Percentiles rank a stretch among this genome's conserved stretches.
Evolutionary conservation across 2,329 filamentous ascomycete species (phyloP).

Genomic region (Magnaporthiopsis rhizophila): DNA sequence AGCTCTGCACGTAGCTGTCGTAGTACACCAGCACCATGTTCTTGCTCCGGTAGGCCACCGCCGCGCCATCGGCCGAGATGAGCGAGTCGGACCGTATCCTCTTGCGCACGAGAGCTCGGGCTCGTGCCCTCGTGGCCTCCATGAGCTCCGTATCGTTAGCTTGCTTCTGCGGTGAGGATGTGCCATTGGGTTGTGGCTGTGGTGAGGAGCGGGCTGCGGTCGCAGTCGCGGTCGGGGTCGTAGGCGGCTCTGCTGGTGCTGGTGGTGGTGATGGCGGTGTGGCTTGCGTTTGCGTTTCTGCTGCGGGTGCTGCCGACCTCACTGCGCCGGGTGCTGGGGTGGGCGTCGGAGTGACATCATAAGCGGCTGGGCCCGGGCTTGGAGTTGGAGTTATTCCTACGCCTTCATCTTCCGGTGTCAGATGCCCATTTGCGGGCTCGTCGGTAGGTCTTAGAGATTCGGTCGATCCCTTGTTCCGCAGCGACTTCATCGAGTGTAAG

Average conservation of each 20-base stretch:
- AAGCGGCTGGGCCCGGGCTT: background rate
- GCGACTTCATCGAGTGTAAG: background rate
- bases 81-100: slow-evolving; percentile 42
- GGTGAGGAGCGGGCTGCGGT: background rate
- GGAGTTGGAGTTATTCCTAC: background rate
- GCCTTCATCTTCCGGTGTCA: background rate
- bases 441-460: slow-evolving; percentile 4
- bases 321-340: no score
- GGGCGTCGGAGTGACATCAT: background rate
- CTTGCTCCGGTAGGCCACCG: slow-evolving; percentile 57
- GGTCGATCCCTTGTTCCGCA: slow-evolving; percentile 4
- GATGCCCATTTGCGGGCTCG: background rate
- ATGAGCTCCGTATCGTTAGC: slow-evolving; percentile 36
- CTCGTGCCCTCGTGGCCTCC: slow-evolving; percentile 35
- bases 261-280: background rate
- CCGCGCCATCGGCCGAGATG: slow-evolving; percentile 37
- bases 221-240: background rate
- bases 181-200: background rate
- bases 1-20: slow-evolving; percentile 75
- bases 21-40: slow-evolving; percentile 86
- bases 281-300: background rate
- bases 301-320: no score
- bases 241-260: background rate
- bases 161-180: slow-evolving; percentile 18
- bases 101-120: slow-evolving; percentile 40